Base-by-base conservation (phyloP, 1,139 yeast genomes). In the Scheffersomyces quercinus region DNA sequence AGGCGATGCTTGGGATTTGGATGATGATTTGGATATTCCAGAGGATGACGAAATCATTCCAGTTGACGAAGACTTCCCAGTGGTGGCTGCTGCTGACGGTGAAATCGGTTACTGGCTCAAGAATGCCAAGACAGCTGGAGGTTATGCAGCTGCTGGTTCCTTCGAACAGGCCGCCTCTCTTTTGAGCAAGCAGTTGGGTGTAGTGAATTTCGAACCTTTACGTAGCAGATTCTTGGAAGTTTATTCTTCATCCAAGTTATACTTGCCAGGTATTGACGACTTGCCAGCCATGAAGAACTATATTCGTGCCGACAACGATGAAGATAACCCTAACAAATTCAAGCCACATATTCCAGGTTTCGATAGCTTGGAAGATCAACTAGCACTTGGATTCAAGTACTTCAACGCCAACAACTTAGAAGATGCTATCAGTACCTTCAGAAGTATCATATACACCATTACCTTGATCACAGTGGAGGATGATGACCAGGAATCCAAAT, bases 81-180 rank as follows among this genome's bases (percentile, higher is more conserved):
- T 47, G 16, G 50, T 46, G 4, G 50, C 49, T 5, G 58, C 47
- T 16, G 65, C 63, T 16, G 75, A 77, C 14, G 79, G 83, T 30
- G 97, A 93, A 64, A 66, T 84, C 34, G 85, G 85, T 4, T 67
- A 70, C 52, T 95, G 99, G 99, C 79, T 88, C 35, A 85, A 93
- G 52, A 88, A 87, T 67, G 88, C 97, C 12, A 88, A 86, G 50
- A 79, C 93, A 41, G 90, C 98, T 4, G 98, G 97, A 32, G 90
- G 88, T 32, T 89, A 89, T 56, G 90, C 87, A 58, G 97, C 99
- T 1, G 91, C 97, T 2, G 99, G 99, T 54, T 88, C 95, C 5
- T 90, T 91, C 63, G 98, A 91, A 52, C 88, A 93, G 49, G 99
- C 99, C 37, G 95, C 97, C 32, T 93, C 89, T 55, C 79, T 95